These are phyloP conservation scores for Phytomonas sp. DNA, from an alignment of 208 protist species.

Conservation along the genomic window DNA sequence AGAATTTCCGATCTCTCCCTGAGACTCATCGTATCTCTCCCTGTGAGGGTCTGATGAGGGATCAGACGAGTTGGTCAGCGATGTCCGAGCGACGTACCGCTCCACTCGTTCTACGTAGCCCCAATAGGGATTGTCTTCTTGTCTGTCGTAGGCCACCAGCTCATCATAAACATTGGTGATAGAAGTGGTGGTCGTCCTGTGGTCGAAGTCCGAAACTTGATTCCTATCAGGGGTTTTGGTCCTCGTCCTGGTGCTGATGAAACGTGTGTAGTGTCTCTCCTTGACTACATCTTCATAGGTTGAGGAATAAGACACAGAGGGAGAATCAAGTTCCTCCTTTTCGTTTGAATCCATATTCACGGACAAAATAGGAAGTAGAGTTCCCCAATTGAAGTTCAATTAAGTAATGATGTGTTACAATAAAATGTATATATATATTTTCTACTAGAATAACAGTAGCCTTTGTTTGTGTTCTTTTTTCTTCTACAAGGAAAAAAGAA, in stretches of 20 bases:
- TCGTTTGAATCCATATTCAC: not conserved
- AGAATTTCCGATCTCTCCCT: not conserved
- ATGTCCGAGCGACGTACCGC: not conserved
- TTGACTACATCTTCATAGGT: not conserved
- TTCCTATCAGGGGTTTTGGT: not conserved
- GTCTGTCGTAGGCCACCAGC: not conserved
- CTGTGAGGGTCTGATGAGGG: not conserved
- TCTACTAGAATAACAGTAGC: not conserved
- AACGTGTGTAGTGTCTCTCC: not conserved
- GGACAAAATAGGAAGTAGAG: constrained; percentile 4
- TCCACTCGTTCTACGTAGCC: not conserved
- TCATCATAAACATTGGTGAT: not conserved
- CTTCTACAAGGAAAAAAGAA: constrained; percentile 6
- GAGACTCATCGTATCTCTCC: not conserved
- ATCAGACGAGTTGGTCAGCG: not conserved
- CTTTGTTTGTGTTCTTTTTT: not conserved
- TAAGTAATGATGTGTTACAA: not conserved
- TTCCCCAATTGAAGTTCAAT: not conserved
- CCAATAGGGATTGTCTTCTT: not conserved
- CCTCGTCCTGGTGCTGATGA: not conserved
- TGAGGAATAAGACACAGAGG: not conserved
- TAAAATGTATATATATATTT: not conserved
- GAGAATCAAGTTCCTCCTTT: not conserved
- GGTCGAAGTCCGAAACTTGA: not conserved
- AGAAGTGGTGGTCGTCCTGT: not conserved